These are phyloP conservation scores for Linum lewisii DNA, from an alignment of 345 rosid genomes.

Conservation along the genomic window DNA sequence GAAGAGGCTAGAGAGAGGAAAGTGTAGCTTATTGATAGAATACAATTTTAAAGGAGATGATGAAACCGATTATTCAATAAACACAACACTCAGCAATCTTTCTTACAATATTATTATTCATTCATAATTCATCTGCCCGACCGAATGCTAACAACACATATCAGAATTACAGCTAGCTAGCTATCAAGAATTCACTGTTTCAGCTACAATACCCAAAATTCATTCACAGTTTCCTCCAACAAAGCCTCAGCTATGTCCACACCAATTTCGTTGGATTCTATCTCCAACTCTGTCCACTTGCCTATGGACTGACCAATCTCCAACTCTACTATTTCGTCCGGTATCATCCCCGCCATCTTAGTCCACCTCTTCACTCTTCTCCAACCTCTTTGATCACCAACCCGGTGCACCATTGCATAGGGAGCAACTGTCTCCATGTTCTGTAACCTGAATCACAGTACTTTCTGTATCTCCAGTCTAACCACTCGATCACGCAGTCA, in stretches of 20 bases:
- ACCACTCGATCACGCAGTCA: conserved; percentile 59
- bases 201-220: conserved; percentile 27
- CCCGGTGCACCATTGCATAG: conserved; percentile 20
- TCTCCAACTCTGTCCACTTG: conserved; percentile 64
- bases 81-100: too few species aligned
- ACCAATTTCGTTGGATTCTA: conserved; percentile 48
- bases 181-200: too few species aligned
- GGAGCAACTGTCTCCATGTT: conserved; percentile 28
- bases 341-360: conserved; percentile 27
- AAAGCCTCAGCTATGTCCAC: conserved; percentile 41
- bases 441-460: conserved; percentile 34
- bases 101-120: too few species aligned
- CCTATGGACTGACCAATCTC: conserved; percentile 56
- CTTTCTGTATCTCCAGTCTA: conserved; percentile 38
- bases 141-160: too few species aligned
- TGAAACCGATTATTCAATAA: too few species aligned
- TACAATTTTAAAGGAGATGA: too few species aligned
- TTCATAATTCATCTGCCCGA: too few species aligned
- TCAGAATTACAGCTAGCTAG: too few species aligned
- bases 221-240: conserved; percentile 49
- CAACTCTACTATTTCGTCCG: conserved; percentile 49
- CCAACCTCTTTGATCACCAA: conserved; percentile 44
- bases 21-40: too few species aligned
- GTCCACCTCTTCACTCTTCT: conserved; percentile 59
- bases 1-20: too few species aligned